phyloP scores from a whole-genome alignment of 768 basidiomycete species.

The Russula griseocarnosa region DNA sequence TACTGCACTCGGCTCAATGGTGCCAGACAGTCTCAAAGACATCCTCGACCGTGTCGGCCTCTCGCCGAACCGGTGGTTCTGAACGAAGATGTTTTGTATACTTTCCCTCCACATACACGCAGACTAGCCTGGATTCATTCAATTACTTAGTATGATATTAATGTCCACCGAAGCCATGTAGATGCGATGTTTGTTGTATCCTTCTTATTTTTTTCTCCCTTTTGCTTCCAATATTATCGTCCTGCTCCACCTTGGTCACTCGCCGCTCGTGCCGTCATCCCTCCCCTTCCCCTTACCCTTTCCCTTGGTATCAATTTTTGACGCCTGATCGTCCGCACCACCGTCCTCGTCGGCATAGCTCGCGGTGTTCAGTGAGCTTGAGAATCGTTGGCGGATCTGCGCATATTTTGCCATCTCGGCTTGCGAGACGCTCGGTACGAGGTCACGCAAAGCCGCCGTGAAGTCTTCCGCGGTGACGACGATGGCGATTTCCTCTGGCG shows the following conservation, averaged over 20 bases:
- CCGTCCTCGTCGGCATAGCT: constrained; percentile 28
- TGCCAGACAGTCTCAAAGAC: constrained; percentile 48
- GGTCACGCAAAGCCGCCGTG: constrained; percentile 58
- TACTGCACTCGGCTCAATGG: constrained; percentile 45
- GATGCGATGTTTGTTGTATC: constrained; percentile 5
- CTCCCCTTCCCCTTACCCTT: background rate
- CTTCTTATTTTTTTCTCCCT: background rate
- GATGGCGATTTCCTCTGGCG: constrained; percentile 63
- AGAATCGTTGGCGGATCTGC: constrained; percentile 66
- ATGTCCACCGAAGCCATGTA: constrained; percentile 8
- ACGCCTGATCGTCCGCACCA: constrained; percentile 34
- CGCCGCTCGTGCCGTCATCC: background rate
- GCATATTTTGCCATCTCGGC: constrained; percentile 84
- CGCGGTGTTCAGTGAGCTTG: constrained; percentile 34
- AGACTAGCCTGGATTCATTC: constrained; percentile 1
- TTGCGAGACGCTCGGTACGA: constrained; percentile 79
- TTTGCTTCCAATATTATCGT: background rate
- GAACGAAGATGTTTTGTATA: constrained; percentile 3
- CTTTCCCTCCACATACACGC: background rate
- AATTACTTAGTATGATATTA: constrained; percentile 12
- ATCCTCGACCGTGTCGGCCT: constrained; percentile 56
- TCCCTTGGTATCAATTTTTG: background rate
- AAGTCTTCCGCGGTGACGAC: constrained; percentile 78
- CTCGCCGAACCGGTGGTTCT: constrained; percentile 56
- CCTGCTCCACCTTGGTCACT: background rate